phyloP scores from a whole-genome alignment of 1,284 basidiomycete species.

The Erythrobasidium hasegawianum region DNA sequence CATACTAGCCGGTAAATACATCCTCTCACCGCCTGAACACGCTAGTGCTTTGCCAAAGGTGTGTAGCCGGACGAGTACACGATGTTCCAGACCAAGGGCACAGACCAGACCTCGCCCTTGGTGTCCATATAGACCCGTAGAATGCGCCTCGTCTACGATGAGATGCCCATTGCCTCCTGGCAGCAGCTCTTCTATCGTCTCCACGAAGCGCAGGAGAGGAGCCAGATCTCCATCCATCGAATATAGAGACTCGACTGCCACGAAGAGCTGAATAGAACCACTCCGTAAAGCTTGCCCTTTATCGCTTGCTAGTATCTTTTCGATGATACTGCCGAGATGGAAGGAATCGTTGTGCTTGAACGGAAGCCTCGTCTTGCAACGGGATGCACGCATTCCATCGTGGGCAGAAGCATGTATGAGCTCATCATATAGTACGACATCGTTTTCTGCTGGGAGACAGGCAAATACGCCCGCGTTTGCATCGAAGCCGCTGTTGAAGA shows the following conservation, averaged over 20 bases:
- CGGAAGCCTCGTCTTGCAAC: slow-evolving; percentile 54
- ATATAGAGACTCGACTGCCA: slow-evolving; percentile 86
- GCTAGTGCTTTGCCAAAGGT: slow-evolving; percentile 68
- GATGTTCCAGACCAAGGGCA: slow-evolving; percentile 57
- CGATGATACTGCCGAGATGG: slow-evolving; percentile 36
- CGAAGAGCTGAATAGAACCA: slow-evolving; percentile 50
- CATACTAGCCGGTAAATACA: too few relatives aligned
- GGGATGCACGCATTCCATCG: slow-evolving; percentile 74
- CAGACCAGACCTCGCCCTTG: slow-evolving; percentile 60
- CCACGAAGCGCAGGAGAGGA: slow-evolving; percentile 65
- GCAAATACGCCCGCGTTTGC: slow-evolving; percentile 84
- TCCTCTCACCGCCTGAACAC: slow-evolving; percentile 72
- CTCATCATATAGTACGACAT: slow-evolving; percentile 78
- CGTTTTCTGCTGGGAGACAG: slow-evolving; percentile 70
- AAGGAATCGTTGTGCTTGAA: slow-evolving; percentile 71
- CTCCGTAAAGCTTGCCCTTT: slow-evolving; percentile 27
- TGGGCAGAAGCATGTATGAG: slow-evolving; percentile 89
- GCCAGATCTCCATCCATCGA: slow-evolving; percentile 93
- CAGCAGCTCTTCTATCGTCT: slow-evolving; percentile 59
- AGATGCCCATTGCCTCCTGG: slow-evolving; percentile 63
- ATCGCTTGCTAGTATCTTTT: slow-evolving; percentile 14
- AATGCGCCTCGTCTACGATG: slow-evolving; percentile 85
- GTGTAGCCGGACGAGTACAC: slow-evolving; percentile 56
- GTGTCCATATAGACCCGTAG: slow-evolving; percentile 68
- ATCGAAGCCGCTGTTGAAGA: slow-evolving; percentile 94